Conservation (phyloP, 2,329 filamentous ascomycete genomes). For the Ustilaginoidea virens region DNA sequence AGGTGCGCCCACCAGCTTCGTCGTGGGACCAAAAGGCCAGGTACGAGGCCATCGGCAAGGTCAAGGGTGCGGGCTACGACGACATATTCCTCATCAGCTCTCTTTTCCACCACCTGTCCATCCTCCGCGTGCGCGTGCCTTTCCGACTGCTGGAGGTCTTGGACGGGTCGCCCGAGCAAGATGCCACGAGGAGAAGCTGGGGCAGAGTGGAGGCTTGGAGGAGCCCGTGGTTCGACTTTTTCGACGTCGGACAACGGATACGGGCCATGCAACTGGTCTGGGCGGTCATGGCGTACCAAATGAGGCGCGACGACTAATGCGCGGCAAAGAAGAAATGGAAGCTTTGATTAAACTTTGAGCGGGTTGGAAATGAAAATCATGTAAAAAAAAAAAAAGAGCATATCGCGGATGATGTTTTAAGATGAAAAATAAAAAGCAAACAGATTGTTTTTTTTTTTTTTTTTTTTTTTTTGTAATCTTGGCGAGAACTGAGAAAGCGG, state of each 20-base stretch:
- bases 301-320: conserved; percentile 25
- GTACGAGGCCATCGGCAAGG: conserved; percentile 41
- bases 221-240: conserved; percentile 47
- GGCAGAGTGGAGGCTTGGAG: conserved; percentile 38
- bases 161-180: conserved; percentile 26
- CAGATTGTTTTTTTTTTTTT: no score
- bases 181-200: conserved; percentile 26
- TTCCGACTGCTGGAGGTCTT: conserved; percentile 34
- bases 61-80: conserved; percentile 31
- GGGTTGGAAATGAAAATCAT: background rate
- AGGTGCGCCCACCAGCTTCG: conserved; percentile 39
- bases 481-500: no score
- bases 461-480: no score
- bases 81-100: conserved; percentile 47
- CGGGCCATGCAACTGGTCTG: conserved; percentile 42
- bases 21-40: conserved; percentile 46
- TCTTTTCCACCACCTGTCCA: conserved; percentile 44
- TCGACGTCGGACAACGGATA: conserved; percentile 35
- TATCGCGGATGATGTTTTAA: no score
- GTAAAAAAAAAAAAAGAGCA: no score
- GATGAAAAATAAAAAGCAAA: no score
- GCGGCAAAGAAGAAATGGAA: background rate
- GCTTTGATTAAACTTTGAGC: background rate
- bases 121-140: conserved; percentile 44
- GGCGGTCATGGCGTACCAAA: conserved; percentile 44